Percentiles rank a stretch among this genome's conserved stretches.
Conservation (phyloP, 495 filamentous ascomycete genomes). For the Chaetomium tenue region DNA sequence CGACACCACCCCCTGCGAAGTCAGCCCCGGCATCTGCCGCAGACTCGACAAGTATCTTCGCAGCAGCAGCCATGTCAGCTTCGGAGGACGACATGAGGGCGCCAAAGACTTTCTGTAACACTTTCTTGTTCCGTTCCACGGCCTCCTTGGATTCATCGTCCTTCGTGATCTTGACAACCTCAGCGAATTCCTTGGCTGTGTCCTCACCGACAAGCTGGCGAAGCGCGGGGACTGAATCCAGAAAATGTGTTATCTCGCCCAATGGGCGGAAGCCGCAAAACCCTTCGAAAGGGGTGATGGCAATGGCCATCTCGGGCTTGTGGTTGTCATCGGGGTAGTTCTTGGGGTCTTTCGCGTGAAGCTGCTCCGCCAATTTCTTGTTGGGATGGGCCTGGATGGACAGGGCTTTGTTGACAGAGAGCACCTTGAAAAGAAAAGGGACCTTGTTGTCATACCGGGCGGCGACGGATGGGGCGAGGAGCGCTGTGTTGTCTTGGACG, state of each 20-base stretch:
- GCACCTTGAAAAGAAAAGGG: constrained; percentile 96
- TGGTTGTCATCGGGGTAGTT: constrained; percentile 99
- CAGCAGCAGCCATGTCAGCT: constrained; percentile 60
- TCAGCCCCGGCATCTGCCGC: constrained; percentile 61
- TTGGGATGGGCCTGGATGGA: constrained; percentile 98
- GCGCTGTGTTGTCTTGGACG: constrained; percentile 79
- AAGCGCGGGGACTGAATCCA: constrained; percentile 68
- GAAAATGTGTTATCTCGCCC: constrained; percentile 80
- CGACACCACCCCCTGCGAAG: constrained; percentile 64
- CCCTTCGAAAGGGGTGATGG: constrained; percentile 92
- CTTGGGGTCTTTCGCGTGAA: constrained; percentile 81
- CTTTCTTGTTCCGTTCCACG: constrained; percentile 70
- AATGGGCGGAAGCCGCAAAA: constrained; percentile 93
- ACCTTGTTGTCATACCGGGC: constrained; percentile 62
- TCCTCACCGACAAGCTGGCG: constrained; percentile 72
- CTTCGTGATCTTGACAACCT: constrained; percentile 62
- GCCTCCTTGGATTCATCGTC: constrained; percentile 52
- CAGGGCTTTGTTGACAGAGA: constrained; percentile 88
- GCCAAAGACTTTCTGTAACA: constrained; percentile 69
- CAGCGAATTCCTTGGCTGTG: constrained; percentile 64
- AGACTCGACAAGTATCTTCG: constrained; percentile 64
- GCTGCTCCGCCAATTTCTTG: constrained; percentile 89
- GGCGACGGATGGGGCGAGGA: constrained; percentile 69
- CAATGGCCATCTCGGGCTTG: constrained; percentile 99
- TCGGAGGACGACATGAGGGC: constrained; percentile 74